Conservation (phyloP, 1,139 yeast species). For the Saccharomyces hybrid region DNA sequence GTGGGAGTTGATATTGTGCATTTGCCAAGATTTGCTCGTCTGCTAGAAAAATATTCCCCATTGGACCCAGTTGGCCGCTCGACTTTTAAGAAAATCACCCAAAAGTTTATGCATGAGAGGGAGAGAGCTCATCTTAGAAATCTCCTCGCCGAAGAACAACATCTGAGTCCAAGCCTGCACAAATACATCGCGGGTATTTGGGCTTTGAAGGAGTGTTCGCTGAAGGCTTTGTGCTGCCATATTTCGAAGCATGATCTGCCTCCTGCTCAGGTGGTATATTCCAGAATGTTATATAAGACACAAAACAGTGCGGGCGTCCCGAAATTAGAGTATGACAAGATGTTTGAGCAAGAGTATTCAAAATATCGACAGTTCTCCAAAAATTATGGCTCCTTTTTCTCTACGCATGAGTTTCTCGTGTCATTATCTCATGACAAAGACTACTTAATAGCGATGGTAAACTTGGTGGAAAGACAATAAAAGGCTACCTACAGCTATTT, state of each 20-base stretch:
- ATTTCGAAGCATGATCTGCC: constrained; percentile 13
- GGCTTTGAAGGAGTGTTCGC: constrained; percentile 29
- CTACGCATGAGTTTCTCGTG: constrained; percentile 12
- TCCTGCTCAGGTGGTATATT: constrained; percentile 27
- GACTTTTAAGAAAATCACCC: constrained; percentile 10
- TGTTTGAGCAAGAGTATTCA: constrained; percentile 3
- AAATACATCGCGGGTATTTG: constrained; percentile 28
- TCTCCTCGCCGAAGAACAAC: neutral
- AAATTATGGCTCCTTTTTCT: constrained; percentile 3
- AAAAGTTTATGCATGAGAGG: constrained; percentile 27
- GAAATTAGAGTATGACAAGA: constrained; percentile 11
- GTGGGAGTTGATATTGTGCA: constrained; percentile 30
- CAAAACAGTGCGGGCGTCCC: constrained; percentile 18
- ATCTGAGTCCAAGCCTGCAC: neutral
- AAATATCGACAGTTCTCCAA: constrained; percentile 10
- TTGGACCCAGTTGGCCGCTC: neutral
- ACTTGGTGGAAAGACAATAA: neutral
- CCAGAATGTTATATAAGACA: constrained; percentile 20
- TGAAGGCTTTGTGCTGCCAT: constrained; percentile 17
- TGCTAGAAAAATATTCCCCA: constrained; percentile 16
- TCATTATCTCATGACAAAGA: constrained; percentile 30
- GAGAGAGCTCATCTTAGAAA: constrained; percentile 9
- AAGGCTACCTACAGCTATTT: neutral
- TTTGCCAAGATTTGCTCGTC: constrained; percentile 21
- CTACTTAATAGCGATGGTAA: constrained; percentile 19